These are phyloP conservation scores for Suillus weaverae DNA, from an alignment of 768 basidiomycete genomes.

Conservation along the genomic window DNA sequence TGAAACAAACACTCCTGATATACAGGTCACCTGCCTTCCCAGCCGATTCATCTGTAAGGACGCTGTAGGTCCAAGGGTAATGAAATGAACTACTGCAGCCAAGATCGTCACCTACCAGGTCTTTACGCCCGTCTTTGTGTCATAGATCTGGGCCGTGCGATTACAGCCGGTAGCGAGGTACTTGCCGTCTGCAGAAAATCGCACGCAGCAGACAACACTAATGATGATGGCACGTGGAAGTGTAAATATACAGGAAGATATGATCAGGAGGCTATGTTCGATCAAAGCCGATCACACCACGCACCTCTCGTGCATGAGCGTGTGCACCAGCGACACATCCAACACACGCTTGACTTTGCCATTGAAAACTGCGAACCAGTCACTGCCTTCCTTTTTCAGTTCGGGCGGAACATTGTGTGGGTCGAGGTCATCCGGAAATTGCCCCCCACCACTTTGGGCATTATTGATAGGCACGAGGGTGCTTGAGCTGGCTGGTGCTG, in stretches of 20 bases:
- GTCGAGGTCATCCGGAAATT: conserved; percentile 32
- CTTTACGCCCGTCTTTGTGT: conserved; percentile 82
- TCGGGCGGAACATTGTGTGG: conserved; percentile 19
- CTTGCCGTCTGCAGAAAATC: conserved; percentile 32
- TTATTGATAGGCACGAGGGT: conserved; percentile 28
- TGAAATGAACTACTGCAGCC: conserved; percentile 6
- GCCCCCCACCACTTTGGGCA: conserved; percentile 25
- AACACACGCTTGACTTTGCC: conserved; percentile 47
- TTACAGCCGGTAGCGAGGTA: conserved; percentile 61
- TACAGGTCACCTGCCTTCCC: conserved; percentile 81
- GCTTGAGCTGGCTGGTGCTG: conserved; percentile 19
- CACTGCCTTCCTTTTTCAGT: conserved; percentile 43
- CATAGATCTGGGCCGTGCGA: conserved; percentile 92
- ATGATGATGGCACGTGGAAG: conserved; percentile 6
- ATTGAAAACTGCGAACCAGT: conserved; percentile 58
- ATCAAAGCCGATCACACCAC: conserved; percentile 18
- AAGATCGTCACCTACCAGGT: conserved; percentile 60
- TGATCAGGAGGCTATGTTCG: conserved; percentile 1
- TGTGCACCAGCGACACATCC: conserved; percentile 68
- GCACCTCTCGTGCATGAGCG: conserved; percentile 88
- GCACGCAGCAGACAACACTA: conserved; percentile 33
- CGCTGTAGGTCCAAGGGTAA: conserved; percentile 41
- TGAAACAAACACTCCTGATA: conserved; percentile 45
- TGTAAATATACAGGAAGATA: conserved; percentile 2
- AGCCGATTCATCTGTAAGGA: conserved; percentile 75